Evolutionary conservation across 306 rosid species (phyloP).

Genomic region (Cicer judaicum): DNA sequence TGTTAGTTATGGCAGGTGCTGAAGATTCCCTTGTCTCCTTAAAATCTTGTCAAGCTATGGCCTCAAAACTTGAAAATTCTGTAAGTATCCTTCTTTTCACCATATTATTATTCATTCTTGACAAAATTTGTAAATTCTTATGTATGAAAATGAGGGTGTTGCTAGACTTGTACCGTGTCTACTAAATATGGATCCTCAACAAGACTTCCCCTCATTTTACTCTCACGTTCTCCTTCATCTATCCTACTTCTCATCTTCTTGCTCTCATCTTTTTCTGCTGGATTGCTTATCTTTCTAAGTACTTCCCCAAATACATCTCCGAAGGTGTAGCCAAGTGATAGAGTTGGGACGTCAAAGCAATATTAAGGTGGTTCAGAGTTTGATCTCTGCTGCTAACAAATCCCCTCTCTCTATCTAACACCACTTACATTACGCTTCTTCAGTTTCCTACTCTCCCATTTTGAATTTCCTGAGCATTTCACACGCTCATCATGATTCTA

Average conservation of each 20-base stretch:
- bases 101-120: not conserved
- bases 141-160: constrained; percentile 3
- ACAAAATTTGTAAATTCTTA: constrained; percentile 5
- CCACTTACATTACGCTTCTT: not conserved
- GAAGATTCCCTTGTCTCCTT: constrained; percentile 83
- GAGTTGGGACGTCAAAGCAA: no score
- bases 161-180: not conserved
- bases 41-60: constrained; percentile 82
- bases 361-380: no score
- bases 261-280: not conserved
- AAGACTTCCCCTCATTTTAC: not conserved
- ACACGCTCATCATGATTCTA: not conserved
- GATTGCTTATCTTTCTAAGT: not conserved
- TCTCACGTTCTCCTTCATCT: not conserved
- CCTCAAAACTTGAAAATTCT: constrained; percentile 82
- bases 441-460: not conserved
- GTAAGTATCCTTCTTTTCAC: constrained; percentile 51
- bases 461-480: constrained; percentile 24
- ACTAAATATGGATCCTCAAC: not conserved
- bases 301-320: not conserved
- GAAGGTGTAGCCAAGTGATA: no score
- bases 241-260: not conserved
- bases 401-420: no score
- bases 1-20: constrained; percentile 75
- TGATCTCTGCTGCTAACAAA: no score